Conservation (phyloP, 2,329 filamentous ascomycete genomes). For the Pezicula radicicola region DNA sequence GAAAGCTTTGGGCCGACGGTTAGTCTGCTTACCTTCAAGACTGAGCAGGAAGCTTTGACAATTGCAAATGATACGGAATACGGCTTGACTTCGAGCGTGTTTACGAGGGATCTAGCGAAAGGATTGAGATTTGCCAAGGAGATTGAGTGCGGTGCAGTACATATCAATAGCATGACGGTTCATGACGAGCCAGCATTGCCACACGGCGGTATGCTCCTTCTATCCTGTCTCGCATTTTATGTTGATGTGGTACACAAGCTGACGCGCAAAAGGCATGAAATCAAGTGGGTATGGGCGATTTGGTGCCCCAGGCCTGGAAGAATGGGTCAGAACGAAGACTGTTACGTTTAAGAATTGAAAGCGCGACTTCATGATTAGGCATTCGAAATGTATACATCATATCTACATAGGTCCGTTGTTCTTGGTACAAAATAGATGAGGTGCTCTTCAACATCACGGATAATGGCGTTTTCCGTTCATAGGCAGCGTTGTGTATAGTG, state of each 20-base stretch:
- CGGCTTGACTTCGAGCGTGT: conserved; percentile 69
- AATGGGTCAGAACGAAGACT: conserved; percentile 63
- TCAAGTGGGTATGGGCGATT: conserved; percentile 62
- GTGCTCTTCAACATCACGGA: no score
- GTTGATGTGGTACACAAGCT: no score
- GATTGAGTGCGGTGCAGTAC: conserved; percentile 65
- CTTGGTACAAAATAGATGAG: no score
- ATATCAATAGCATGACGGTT: conserved; percentile 64
- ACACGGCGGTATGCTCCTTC: conserved; percentile 54
- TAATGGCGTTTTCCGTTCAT: no score
- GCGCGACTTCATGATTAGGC: no score
- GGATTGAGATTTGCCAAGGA: conserved; percentile 56
- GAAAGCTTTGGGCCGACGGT: conserved; percentile 80
- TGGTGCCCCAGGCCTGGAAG: conserved; percentile 47
- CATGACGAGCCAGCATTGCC: conserved; percentile 63
- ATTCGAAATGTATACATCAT: no score
- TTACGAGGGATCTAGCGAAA: conserved; percentile 63
- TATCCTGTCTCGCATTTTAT: no score
- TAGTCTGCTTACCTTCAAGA: conserved; percentile 60
- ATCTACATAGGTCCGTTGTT: no score
- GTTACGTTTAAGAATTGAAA: conserved; percentile 47
- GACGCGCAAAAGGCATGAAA: conserved; percentile 53
- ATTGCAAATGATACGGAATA: conserved; percentile 83
- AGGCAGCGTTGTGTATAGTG: no score
- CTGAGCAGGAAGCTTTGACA: conserved; percentile 67